These are phyloP conservation scores for Omphalea diandra DNA, from an alignment of 441 rosid species.

Conservation along the genomic window DNA sequence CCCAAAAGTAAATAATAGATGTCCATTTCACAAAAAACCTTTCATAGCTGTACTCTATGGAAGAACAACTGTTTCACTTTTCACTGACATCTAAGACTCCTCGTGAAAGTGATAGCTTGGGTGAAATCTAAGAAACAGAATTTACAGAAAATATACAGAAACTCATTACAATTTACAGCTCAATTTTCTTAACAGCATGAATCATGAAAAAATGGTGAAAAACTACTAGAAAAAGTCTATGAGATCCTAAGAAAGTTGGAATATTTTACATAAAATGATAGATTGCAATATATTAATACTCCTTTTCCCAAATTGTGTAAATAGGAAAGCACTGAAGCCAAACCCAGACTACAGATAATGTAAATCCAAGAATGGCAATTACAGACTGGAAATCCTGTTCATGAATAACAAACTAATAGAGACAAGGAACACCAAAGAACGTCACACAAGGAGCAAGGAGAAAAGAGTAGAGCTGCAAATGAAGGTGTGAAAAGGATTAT, in stretches of 20 bases:
- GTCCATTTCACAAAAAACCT: neutral
- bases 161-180: neutral
- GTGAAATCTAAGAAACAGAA: neutral
- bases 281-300: neutral
- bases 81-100: neutral
- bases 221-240: neutral
- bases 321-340: neutral
- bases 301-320: neutral
- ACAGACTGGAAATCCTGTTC: neutral
- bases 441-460: neutral
- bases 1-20: neutral
- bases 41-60: neutral
- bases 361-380: neutral
- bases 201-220: neutral
- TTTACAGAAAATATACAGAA: neutral
- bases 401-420: conserved; percentile 5
- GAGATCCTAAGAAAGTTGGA: neutral
- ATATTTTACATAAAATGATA: neutral
- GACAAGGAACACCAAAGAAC: neutral
- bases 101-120: neutral
- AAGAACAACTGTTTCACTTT: neutral
- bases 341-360: neutral
- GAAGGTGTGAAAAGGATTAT: neutral
- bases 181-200: neutral
- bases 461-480: conserved; percentile 3